Evolutionary conservation across 331 rosid species (phyloP).

Genomic region (Pyrus hybrid): DNA sequence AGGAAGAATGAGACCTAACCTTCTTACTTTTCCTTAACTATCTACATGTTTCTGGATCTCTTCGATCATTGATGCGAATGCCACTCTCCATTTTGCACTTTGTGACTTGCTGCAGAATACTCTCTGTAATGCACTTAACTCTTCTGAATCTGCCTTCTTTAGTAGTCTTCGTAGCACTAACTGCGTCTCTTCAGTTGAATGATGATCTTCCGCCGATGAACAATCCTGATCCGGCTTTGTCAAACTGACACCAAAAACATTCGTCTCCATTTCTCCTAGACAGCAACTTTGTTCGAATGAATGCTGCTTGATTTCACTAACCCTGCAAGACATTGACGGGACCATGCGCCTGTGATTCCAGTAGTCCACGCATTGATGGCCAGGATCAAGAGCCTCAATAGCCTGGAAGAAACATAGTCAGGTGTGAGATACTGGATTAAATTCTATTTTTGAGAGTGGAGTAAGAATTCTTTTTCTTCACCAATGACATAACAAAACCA

Average conservation of each 20-base stretch:
- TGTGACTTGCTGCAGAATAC: slow-evolving; percentile 35
- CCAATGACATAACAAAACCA: not conserved
- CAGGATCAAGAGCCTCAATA: slow-evolving; percentile 68
- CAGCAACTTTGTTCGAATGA: slow-evolving; percentile 23
- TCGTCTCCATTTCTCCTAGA: slow-evolving; percentile 20
- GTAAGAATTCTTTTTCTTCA: not conserved
- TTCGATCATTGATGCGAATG: slow-evolving; percentile 38
- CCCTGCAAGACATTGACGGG: slow-evolving; percentile 14
- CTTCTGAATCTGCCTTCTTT: slow-evolving; percentile 49
- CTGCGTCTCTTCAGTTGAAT: slow-evolving; percentile 31
- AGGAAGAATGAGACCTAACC: slow-evolving; percentile 38
- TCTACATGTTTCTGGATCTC: slow-evolving; percentile 43
- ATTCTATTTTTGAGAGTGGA: not conserved
- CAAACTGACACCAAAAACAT: slow-evolving; percentile 36
- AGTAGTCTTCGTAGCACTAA: slow-evolving; percentile 39
- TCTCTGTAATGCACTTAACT: slow-evolving; percentile 41
- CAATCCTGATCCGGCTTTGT: slow-evolving; percentile 19
- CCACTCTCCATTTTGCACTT: slow-evolving; percentile 30
- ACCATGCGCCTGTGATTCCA: slow-evolving; percentile 49
- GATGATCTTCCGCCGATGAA: slow-evolving; percentile 3
- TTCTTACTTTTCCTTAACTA: slow-evolving; percentile 25
- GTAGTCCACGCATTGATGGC: slow-evolving; percentile 63
- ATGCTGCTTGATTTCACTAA: slow-evolving; percentile 16
- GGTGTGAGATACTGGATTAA: not conserved
- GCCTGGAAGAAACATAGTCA: slow-evolving; percentile 39